phyloP scores from a whole-genome alignment of 768 basidiomycete genomes.

The Suillus ampliporus region DNA sequence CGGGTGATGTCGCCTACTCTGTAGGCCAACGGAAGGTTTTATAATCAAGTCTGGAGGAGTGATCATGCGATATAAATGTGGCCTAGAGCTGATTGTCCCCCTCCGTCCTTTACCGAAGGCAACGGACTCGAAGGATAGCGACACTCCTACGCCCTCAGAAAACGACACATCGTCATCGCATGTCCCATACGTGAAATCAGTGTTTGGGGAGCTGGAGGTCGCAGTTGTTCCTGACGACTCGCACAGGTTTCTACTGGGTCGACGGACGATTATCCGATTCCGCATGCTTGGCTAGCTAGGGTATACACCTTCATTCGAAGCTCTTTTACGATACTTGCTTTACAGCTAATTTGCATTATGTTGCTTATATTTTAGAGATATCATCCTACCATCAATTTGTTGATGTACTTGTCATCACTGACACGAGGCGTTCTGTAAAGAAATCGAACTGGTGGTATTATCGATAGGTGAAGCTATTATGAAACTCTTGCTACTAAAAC shows the following conservation, averaged over 20 bases:
- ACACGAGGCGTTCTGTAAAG: not conserved
- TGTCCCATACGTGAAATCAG: constrained; percentile 39
- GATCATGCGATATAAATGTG: constrained; percentile 29
- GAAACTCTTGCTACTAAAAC: too few relatives aligned
- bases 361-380: not conserved
- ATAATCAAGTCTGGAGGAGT: constrained; percentile 28
- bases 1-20: not conserved
- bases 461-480: too few relatives aligned
- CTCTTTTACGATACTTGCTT: constrained; percentile 3
- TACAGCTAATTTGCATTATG: constrained; percentile 1
- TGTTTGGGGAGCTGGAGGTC: constrained; percentile 64
- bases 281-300: constrained; percentile 48
- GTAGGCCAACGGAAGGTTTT: constrained; percentile 26
- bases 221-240: constrained; percentile 57
- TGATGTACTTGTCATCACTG: not conserved
- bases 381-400: not conserved
- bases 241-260: constrained; percentile 58
- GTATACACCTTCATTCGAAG: not conserved
- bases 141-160: not conserved
- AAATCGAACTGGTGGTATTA: not conserved
- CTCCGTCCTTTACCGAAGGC: constrained; percentile 18
- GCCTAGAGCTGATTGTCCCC: constrained; percentile 27
- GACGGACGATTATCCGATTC: constrained; percentile 59
- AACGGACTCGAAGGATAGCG: not conserved
- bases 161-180: not conserved